Evolutionary conservation across 2,329 filamentous ascomycete genomes (phyloP).

Genomic region (Leptographium galeiforme): DNA sequence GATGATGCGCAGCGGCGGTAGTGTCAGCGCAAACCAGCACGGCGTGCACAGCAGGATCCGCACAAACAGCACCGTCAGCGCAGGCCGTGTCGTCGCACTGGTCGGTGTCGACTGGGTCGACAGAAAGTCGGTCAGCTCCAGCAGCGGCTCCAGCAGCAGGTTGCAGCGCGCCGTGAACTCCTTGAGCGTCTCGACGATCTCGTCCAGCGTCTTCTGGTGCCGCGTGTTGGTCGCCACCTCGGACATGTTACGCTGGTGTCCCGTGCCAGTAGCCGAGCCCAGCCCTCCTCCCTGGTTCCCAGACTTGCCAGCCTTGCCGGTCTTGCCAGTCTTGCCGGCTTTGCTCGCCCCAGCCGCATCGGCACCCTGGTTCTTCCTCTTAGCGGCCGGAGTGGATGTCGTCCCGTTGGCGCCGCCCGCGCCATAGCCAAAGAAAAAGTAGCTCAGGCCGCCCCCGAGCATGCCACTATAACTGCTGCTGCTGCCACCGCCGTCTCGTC

Average conservation of each 20-base stretch:
- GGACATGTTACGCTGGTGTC: conserved; percentile 25
- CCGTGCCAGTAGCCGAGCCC: conserved; percentile 9
- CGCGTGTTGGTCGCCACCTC: conserved; percentile 50
- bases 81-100: conserved; percentile 79
- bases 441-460: conserved; percentile 7
- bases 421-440: conserved; percentile 60
- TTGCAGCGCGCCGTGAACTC: conserved; percentile 87
- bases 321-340: too few species aligned
- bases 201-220: conserved; percentile 88
- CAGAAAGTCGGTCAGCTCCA: conserved; percentile 83
- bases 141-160: conserved; percentile 75
- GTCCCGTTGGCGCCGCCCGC: conserved; percentile 48
- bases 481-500: conserved; percentile 45
- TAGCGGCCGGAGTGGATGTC: conserved; percentile 13
- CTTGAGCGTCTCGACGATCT: conserved; percentile 89
- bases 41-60: conserved; percentile 80
- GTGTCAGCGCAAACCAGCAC: conserved; percentile 70
- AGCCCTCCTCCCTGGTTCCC: conserved; percentile 2
- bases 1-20: conserved; percentile 67
- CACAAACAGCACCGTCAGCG: conserved; percentile 78
- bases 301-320: background rate
- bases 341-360: conserved; percentile 13
- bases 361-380: conserved; percentile 17
- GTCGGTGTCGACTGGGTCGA: conserved; percentile 84
- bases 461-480: conserved; percentile 17